Evolutionary conservation across 208 protist species (phyloP).

Genomic region (Crithidia expoeki): DNA sequence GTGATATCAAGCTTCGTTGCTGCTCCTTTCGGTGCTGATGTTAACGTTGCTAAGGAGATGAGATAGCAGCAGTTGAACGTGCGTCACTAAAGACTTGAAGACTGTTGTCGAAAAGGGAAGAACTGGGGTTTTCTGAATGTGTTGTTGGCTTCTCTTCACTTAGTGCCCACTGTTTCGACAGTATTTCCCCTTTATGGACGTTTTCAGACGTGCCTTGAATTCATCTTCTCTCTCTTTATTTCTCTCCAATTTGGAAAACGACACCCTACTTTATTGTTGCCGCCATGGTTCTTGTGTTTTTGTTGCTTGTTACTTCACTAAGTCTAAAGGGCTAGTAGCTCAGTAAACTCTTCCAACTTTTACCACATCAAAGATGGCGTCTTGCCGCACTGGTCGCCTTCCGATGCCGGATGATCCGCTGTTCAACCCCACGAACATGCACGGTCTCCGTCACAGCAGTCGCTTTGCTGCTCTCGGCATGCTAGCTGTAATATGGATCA

Average conservation of each 20-base stretch:
- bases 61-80: too few species aligned
- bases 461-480: slow-evolving; percentile 63
- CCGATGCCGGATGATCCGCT: slow-evolving; percentile 87
- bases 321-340: background rate
- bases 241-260: background rate
- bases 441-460: slow-evolving; percentile 64
- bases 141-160: too few species aligned
- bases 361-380: slow-evolving; percentile 41
- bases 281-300: background rate
- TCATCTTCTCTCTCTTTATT: background rate
- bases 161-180: too few species aligned
- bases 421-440: slow-evolving; percentile 54
- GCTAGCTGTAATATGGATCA: slow-evolving; percentile 73
- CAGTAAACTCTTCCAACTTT: background rate
- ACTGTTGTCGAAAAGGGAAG: too few species aligned
- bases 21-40: too few species aligned
- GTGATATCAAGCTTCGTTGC: too few species aligned
- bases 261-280: too few species aligned
- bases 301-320: background rate
- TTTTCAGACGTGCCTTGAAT: background rate
- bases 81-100: too few species aligned
- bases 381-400: slow-evolving; percentile 78
- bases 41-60: too few species aligned
- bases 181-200: too few species aligned
- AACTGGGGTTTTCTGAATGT: too few species aligned